Conservation (phyloP, 2,329 filamentous ascomycete genomes). For the Scedosporium dehoogii region DNA sequence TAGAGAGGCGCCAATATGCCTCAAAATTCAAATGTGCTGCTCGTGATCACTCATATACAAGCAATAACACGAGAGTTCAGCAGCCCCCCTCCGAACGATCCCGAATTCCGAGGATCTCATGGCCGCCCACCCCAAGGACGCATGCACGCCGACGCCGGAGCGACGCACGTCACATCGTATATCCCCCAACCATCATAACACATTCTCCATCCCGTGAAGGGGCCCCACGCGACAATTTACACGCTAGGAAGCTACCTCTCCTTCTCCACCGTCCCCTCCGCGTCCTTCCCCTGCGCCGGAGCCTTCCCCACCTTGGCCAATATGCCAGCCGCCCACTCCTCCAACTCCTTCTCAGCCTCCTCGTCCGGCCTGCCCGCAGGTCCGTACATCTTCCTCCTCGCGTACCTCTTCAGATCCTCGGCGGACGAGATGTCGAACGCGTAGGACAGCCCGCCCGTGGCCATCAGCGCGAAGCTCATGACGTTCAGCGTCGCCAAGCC, state of each 20-base stretch:
- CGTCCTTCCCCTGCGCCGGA: neutral
- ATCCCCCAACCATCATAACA: too few species aligned
- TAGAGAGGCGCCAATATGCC: neutral
- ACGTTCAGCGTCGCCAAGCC: slow-evolving; percentile 84
- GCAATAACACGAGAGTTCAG: neutral
- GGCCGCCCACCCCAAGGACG: neutral
- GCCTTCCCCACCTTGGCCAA: slow-evolving; percentile 40
- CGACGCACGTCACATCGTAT: too few species aligned
- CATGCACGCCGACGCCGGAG: neutral
- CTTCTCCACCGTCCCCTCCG: neutral
- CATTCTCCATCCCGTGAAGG: neutral
- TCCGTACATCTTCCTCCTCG: slow-evolving; percentile 30
- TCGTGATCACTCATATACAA: neutral
- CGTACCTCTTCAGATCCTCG: slow-evolving; percentile 49
- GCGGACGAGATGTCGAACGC: slow-evolving; percentile 65
- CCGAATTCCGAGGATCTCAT: neutral
- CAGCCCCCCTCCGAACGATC: neutral
- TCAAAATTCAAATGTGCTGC: neutral
- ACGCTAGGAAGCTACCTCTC: neutral
- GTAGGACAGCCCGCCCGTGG: slow-evolving; percentile 64
- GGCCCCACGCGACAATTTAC: neutral
- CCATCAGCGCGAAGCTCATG: slow-evolving; percentile 62
- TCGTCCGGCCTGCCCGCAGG: slow-evolving; percentile 21
- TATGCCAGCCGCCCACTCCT: slow-evolving; percentile 50
- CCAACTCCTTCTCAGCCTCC: slow-evolving; percentile 49